These are phyloP conservation scores for Anthracocystis walkeri DNA, from an alignment of 1,284 basidiomycete genomes.

Conservation along the genomic window DNA sequence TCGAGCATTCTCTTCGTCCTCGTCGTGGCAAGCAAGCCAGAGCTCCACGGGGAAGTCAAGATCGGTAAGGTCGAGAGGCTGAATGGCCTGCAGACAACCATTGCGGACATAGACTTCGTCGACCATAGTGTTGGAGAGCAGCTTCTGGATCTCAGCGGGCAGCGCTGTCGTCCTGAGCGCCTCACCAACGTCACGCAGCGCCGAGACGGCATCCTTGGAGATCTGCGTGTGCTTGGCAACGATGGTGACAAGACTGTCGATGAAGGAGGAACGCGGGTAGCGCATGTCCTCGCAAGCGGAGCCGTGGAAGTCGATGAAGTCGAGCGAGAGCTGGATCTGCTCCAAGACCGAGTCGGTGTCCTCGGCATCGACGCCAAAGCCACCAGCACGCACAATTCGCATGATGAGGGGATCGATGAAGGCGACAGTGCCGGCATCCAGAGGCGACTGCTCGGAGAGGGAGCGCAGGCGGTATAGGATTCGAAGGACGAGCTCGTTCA, in stretches of 20 bases:
- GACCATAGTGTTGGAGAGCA: slow-evolving; percentile 82
- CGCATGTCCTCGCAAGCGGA: slow-evolving; percentile 78
- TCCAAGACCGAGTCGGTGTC: slow-evolving; percentile 83
- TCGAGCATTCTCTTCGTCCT: slow-evolving; percentile 88
- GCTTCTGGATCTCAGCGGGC: slow-evolving; percentile 69
- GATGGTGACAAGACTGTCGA: slow-evolving; percentile 80
- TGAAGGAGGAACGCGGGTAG: slow-evolving; percentile 70
- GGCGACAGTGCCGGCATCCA: slow-evolving; percentile 86
- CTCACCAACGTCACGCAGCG: slow-evolving; percentile 85
- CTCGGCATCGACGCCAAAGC: slow-evolving; percentile 74
- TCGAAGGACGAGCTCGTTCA: slow-evolving; percentile 79
- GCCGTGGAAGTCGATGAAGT: slow-evolving; percentile 87
- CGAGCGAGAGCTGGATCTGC: slow-evolving; percentile 85
- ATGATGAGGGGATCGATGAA: slow-evolving; percentile 83
- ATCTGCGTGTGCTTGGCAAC: slow-evolving; percentile 84
- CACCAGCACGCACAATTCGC: slow-evolving; percentile 79
- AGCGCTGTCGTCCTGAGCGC: slow-evolving; percentile 74
- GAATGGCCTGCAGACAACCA: slow-evolving; percentile 89
- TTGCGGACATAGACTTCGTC: slow-evolving; percentile 91
- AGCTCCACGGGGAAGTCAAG: slow-evolving; percentile 90
- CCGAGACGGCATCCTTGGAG: slow-evolving; percentile 85
- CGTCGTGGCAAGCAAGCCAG: slow-evolving; percentile 90
- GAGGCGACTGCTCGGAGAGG: slow-evolving; percentile 82
- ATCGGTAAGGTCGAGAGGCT: slow-evolving; percentile 94
- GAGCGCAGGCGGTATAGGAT: slow-evolving; percentile 88